Base-by-base conservation (phyloP, 352 stramenopile species). In the Pythium aristosporum region DNA sequence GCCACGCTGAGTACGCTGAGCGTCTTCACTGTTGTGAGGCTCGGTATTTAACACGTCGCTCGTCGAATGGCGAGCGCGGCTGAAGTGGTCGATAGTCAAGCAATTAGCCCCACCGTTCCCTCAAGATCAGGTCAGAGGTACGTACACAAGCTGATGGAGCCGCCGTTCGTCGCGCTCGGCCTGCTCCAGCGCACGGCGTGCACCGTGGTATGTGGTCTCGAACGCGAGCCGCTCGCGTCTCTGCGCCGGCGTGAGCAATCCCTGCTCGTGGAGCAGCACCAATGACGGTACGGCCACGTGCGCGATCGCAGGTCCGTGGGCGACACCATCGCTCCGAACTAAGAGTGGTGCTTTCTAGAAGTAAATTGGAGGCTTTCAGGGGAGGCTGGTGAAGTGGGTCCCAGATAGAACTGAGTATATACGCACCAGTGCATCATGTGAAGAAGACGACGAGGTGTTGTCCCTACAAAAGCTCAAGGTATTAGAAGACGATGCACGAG, bases 141-240 rank as follows among this genome's bases (percentile, higher is more conserved):
- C 76, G 37, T 73, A 92, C 85, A 91, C 84, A 58, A 94, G 78
- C 65, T 94, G 82, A 13, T 87, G 77, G 0, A 90, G 70, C 21
- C 82, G 80, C 5, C 77, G 76, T 20, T 87, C 77, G 57, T 91
- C 87, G 67, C 77, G 72, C 42, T 90, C 76, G 7, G 73, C 69
- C 13, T 72, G 73, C n/a, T 86, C 76, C 3, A 90, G 66, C 11
- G 82, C 74, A 5, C 75, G 73, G 4, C 77, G 73, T 15, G 82
- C 85, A 20, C 63, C 71, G 58, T 84, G 67, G 56, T 82, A 86
- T 16, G 84, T 68, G 18, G 74, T 83, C 52, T 88, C 79, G 41
- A 92, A 92, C 3, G 81, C 66, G 15, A 85, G 77, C 20, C 82
- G 74, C 59, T 94, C 82, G 16, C 85, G 79, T 7, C 85, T 77